A percentile compares a stretch with the other conserved stretches of the same genome.
phyloP scores from a whole-genome alignment of 1,284 basidiomycete species.

The Ceratobasidium theobromae region DNA sequence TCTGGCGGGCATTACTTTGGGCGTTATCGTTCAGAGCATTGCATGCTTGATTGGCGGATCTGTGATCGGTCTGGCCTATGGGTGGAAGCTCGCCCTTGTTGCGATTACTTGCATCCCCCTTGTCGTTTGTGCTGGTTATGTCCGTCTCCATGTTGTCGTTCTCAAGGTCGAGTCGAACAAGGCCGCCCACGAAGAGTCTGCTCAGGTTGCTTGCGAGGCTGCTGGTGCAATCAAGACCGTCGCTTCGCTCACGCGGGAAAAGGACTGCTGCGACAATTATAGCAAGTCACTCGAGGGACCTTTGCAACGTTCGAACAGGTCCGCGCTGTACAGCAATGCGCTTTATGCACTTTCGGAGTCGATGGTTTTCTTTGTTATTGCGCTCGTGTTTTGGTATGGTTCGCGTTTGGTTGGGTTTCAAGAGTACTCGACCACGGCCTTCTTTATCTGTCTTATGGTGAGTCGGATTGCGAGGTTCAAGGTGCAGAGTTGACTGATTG shows the following conservation, averaged over 20 bases:
- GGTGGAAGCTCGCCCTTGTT: constrained; percentile 78
- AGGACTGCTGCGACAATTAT: constrained; percentile 74
- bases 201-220: constrained; percentile 91
- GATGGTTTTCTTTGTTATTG: constrained; percentile 79
- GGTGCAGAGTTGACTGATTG: constrained; percentile 37
- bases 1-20: constrained; percentile 85
- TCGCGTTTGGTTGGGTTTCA: constrained; percentile 61
- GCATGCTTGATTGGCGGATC: constrained; percentile 75
- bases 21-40: constrained; percentile 80
- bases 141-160: constrained; percentile 80
- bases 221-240: constrained; percentile 94
- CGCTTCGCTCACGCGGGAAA: constrained; percentile 84
- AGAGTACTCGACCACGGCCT: constrained; percentile 65
- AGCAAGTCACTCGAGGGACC: constrained; percentile 72
- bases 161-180: constrained; percentile 89
- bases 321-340: constrained; percentile 69
- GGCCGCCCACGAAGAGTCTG: constrained; percentile 77
- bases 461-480: constrained; percentile 39
- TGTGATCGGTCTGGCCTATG: constrained; percentile 76
- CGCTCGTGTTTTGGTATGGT: constrained; percentile 87
- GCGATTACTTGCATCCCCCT: constrained; percentile 85
- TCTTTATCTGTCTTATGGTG: constrained; percentile 85
- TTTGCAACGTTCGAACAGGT: constrained; percentile 63
- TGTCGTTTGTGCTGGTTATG: constrained; percentile 81
- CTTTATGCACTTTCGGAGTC: constrained; percentile 83